These are phyloP conservation scores for Diaporthe destruens DNA, from an alignment of 2,329 filamentous ascomycete genomes.

Conservation along the genomic window DNA sequence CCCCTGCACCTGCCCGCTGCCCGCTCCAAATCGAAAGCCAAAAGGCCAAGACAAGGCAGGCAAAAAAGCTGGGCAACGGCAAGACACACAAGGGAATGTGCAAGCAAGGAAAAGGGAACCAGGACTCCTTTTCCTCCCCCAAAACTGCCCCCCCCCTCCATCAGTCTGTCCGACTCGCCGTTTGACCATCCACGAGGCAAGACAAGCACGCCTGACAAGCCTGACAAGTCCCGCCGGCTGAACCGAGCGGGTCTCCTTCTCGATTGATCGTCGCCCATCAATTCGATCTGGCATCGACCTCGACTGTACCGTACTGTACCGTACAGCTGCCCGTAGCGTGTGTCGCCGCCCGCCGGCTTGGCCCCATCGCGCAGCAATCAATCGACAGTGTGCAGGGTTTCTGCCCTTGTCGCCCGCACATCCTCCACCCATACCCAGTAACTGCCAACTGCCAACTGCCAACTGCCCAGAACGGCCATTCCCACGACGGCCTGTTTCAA, in stretches of 20 bases:
- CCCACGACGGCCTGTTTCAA: conserved; percentile 41
- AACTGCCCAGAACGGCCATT: conserved; percentile 33
- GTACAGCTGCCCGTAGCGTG: too few relatives aligned
- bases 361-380: background rate
- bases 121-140: conserved; percentile 6
- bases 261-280: conserved; percentile 29
- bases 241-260: conserved; percentile 28
- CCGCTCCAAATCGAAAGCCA: conserved; percentile 7
- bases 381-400: background rate
- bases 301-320: background rate
- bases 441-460: too few relatives aligned
- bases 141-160: background rate
- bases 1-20: conserved; percentile 28
- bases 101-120: conserved; percentile 2
- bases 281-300: conserved; percentile 32
- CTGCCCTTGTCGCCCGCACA: background rate
- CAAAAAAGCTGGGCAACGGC: background rate
- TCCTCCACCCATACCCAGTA: background rate
- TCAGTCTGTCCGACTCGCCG: conserved; percentile 11
- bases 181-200: conserved; percentile 3
- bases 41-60: conserved; percentile 20
- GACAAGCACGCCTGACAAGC: background rate
- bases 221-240: conserved; percentile 24
- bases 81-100: conserved; percentile 13
- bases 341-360: background rate